These are phyloP conservation scores for Metschnikowia anglica DNA, from an alignment of 805 yeast genomes.

Conservation along the genomic window DNA sequence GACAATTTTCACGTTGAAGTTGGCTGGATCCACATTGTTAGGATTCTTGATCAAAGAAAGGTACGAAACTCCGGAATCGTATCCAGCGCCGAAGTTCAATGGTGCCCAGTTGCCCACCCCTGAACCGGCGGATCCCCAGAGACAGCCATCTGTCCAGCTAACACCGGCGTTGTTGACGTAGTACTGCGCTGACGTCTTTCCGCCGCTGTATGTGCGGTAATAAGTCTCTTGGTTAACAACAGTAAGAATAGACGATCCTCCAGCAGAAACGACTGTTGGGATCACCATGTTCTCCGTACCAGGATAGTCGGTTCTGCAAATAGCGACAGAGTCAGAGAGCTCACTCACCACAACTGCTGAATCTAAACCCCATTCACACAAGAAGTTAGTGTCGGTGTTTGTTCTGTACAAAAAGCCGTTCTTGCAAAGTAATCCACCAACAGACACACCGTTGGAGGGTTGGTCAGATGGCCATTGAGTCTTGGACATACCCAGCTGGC, in stretches of 20 bases:
- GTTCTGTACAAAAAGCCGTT: conserved; percentile 82
- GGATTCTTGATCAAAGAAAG: conserved; percentile 94
- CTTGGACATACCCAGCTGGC: conserved; percentile 98
- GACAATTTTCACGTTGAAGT: conserved; percentile 63
- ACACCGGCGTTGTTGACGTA: conserved; percentile 97
- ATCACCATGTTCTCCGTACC: conserved; percentile 98
- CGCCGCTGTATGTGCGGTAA: conserved; percentile 84
- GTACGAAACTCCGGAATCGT: conserved; percentile 65
- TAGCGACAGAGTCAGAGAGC: conserved; percentile 66
- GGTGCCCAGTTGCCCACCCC: conserved; percentile 99
- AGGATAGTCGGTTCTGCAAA: conserved; percentile 98
- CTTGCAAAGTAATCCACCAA: conserved; percentile 90
- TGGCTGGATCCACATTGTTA: conserved; percentile 66
- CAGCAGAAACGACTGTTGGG: conserved; percentile 80
- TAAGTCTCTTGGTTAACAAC: conserved; percentile 74
- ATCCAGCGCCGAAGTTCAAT: conserved; percentile 90
- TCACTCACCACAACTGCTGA: conserved; percentile 69
- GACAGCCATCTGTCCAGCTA: conserved; percentile 83
- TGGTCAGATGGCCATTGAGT: conserved; percentile 94
- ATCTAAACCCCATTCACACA: conserved; percentile 85
- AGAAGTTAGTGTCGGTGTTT: conserved; percentile 60
- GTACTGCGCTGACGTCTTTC: conserved; percentile 89
- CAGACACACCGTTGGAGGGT: conserved; percentile 85
- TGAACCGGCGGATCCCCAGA: conserved; percentile 83
- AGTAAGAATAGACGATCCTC: conserved; percentile 62